Conservation (phyloP, 192 early-diverging fungal species). For the Jimgerdemannia lactiflua region DNA sequence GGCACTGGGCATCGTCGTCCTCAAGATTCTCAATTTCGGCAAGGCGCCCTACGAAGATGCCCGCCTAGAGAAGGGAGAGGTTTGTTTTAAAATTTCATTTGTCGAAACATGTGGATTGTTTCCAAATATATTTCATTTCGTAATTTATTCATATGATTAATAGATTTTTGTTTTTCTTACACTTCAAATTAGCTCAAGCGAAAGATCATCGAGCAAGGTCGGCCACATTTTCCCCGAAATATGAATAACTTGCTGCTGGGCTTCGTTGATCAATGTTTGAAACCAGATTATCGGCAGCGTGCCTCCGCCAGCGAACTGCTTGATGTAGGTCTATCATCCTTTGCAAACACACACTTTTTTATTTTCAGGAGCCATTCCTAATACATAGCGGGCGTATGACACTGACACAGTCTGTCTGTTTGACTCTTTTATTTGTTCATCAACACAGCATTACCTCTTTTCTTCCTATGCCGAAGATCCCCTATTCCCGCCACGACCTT, state of each 20-base stretch:
- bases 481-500: no score
- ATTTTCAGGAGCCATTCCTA: not conserved
- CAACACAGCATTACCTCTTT: no score
- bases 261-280: constrained; percentile 26
- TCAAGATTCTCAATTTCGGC: constrained; percentile 34
- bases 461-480: no score
- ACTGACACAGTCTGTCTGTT: no score
- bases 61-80: constrained; percentile 27
- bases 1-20: constrained; percentile 37
- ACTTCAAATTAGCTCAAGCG: constrained; percentile 26
- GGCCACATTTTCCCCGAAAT: constrained; percentile 20
- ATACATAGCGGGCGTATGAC: no score
- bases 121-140: no score
- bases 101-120: no score
- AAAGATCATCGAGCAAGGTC: constrained; percentile 22
- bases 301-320: constrained; percentile 21
- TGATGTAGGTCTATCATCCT: constrained; percentile 20
- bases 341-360: constrained; percentile 3
- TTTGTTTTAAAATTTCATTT: constrained; percentile 2
- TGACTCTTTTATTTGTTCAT: no score
- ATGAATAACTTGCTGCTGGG: constrained; percentile 25
- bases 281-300: constrained; percentile 20
- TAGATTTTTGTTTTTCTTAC: no score
- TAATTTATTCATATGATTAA: no score
- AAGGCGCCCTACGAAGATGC: constrained; percentile 39